These are phyloP conservation scores for Kazachstania kunashirensis DNA, from an alignment of 805 yeast species.

Conservation along the genomic window DNA sequence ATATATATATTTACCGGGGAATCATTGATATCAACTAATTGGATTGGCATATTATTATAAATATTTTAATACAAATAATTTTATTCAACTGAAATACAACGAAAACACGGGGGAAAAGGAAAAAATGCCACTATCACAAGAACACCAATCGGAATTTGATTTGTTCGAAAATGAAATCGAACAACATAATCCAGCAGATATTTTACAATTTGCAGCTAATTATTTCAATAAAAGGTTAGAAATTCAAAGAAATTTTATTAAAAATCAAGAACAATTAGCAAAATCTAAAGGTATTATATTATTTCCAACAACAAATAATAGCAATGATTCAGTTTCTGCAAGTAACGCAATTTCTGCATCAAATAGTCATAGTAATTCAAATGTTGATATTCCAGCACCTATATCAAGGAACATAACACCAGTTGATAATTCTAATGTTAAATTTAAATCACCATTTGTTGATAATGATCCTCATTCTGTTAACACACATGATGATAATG, in stretches of 20 bases:
- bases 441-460: constrained; percentile 53
- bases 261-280: constrained; percentile 29
- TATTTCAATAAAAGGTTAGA: constrained; percentile 57
- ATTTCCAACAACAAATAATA: constrained; percentile 22
- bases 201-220: constrained; percentile 66
- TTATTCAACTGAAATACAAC: too few relatives aligned
- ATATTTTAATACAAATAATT: too few relatives aligned
- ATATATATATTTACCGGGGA: too few relatives aligned
- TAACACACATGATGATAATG: constrained; percentile 9
- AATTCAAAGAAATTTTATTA: constrained; percentile 33
- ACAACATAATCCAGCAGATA: constrained; percentile 51
- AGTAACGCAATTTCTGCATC: constrained; percentile 12
- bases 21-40: too few relatives aligned
- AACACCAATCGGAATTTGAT: constrained; percentile 40
- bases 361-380: constrained; percentile 1
- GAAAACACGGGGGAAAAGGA: too few relatives aligned
- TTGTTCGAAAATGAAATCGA: constrained; percentile 51
- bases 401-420: constrained; percentile 7
- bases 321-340: constrained; percentile 27
- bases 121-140: constrained; percentile 11
- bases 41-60: too few relatives aligned
- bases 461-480: constrained; percentile 54
- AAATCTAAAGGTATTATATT: constrained; percentile 42
- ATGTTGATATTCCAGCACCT: constrained; percentile 2
- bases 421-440: constrained; percentile 9